phyloP scores from a whole-genome alignment of 208 protist genomes.

The Blastocrithidia nonstop region DNA sequence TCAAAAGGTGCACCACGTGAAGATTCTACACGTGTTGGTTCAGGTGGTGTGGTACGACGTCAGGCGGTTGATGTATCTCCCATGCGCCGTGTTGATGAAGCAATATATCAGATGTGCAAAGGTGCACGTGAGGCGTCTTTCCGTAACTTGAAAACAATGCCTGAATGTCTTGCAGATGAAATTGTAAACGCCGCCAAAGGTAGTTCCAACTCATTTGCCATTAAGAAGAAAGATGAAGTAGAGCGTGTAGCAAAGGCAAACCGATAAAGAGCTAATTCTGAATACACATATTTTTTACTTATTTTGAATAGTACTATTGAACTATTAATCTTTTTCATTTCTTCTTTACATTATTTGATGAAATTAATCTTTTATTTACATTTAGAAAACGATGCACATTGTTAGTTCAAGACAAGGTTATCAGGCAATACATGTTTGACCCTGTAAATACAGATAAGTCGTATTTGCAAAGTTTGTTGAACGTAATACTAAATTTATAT shows the following conservation, averaged over 20 bases:
- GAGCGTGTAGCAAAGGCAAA: slow-evolving; percentile 99
- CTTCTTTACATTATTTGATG: no score
- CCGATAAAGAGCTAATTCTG: slow-evolving; percentile 81
- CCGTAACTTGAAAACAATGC: slow-evolving; percentile 99
- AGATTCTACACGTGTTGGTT: slow-evolving; percentile 99
- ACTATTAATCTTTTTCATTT: no score
- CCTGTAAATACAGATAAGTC: no score
- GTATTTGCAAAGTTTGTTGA: no score
- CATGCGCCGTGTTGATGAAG: slow-evolving; percentile 98
- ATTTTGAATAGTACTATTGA: no score
- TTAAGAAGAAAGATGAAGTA: slow-evolving; percentile 99
- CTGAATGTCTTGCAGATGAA: slow-evolving; percentile 99
- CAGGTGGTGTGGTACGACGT: slow-evolving; percentile 97
- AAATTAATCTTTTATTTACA: no score
- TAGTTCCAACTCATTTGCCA: slow-evolving; percentile 98
- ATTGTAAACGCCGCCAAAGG: slow-evolving; percentile 98
- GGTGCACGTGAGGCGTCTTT: slow-evolving; percentile 97
- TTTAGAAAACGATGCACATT: no score
- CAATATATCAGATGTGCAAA: slow-evolving; percentile 95
- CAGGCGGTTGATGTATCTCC: slow-evolving; percentile 99
- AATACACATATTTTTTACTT: no score
- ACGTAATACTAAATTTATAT: no score
- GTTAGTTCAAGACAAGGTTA: no score
- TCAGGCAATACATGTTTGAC: no score
- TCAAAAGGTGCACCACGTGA: slow-evolving; percentile 98